A percentile compares a stretch with the other conserved stretches of the same genome.
These are phyloP conservation scores for Exserohilum rostratum DNA, from an alignment of 2,329 filamentous ascomycete species.

Conservation along the genomic window DNA sequence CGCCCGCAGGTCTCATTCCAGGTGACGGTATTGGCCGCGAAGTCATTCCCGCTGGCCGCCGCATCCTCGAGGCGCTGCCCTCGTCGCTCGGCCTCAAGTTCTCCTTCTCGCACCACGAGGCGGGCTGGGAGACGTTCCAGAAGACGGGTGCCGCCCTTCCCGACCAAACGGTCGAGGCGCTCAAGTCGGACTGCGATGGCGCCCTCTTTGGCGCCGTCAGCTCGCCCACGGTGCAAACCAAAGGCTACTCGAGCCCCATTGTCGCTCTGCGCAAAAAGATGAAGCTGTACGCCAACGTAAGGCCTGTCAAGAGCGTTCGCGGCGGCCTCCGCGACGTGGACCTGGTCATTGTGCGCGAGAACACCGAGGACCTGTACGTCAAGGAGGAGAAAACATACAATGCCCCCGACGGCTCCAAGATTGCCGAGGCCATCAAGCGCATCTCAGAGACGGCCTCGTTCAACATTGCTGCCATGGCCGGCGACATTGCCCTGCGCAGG, in stretches of 20 bases:
- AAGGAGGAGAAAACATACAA: conserved; percentile 91
- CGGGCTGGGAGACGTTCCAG: conserved; percentile 93
- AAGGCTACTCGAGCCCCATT: conserved; percentile 95
- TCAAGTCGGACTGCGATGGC: conserved; percentile 90
- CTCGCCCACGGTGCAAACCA: conserved; percentile 86
- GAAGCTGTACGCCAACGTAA: conserved; percentile 95
- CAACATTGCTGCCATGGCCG: conserved; percentile 91
- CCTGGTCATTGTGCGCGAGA: conserved; percentile 97
- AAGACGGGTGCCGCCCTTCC: conserved; percentile 86
- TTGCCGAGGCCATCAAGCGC: conserved; percentile 97
- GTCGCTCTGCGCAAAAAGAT: conserved; percentile 95
- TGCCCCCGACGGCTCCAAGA: conserved; percentile 73
- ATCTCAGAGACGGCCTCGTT: conserved; percentile 85
- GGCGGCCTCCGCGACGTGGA: conserved; percentile 75
- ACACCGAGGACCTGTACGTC: conserved; percentile 98
- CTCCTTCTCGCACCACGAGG: conserved; percentile 90
- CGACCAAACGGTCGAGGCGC: conserved; percentile 85
- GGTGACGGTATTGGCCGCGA: conserved; percentile 98
- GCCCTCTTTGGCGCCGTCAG: conserved; percentile 94
- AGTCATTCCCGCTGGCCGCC: conserved; percentile 92
- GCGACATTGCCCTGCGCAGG: conserved; percentile 87
- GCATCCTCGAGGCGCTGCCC: conserved; percentile 89
- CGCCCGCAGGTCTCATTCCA: conserved; percentile 85
- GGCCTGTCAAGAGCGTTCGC: conserved; percentile 84
- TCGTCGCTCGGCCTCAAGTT: conserved; percentile 91